Evolutionary conservation across 768 basidiomycete genomes (phyloP), one percentile per base, ranked within the genome.

Genomic region (Harrya chromipes): DNA sequence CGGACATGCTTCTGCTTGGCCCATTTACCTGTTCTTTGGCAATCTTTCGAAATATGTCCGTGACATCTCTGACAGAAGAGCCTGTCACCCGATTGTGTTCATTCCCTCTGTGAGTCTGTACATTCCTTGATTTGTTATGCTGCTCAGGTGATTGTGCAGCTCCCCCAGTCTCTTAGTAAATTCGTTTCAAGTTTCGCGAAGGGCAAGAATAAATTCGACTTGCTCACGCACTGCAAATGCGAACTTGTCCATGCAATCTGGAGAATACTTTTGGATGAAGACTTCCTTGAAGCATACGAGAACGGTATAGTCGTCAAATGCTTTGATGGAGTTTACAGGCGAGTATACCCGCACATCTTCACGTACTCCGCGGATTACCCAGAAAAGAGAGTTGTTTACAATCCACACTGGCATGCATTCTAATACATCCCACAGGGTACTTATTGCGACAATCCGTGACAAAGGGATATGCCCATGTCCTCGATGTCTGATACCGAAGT

Each of bases 31-130:
- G 3, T 23, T 23, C 6, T 23, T 23, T 23, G 23, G 23, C 23
- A 23, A 23, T 6, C 3, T 23, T 6, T 60, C 56, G 3, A 67
- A 67, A 39, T 63, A 63, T 36, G 17, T 45, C 4, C 49, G 49
- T n/a, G n/a, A n/a, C n/a, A 4, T n/a, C 45, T 50, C 52, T 0
- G 49, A n/a, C n/a, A n/a, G n/a, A n/a, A n/a, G 54, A 4, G 48
- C 51, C 1, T 61, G 56, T 31, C 50, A 67, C 50, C 57, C 57
- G 1, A 41, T 68, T 2, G 58, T 60, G 1, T 65, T 59, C 41
- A 54, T 66, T 1, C 62, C 57, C 3, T 21, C 38, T 0, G 58
- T 66, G 35, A 16, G 50, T 41, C 11, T 39, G 4, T 26, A 1
- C 48, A 7, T 12, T 31, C 3, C 16, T 23, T 12, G 4, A 8